These are phyloP conservation scores for Myxozyma geophila DNA, from an alignment of 805 yeast species.

Conservation along the genomic window DNA sequence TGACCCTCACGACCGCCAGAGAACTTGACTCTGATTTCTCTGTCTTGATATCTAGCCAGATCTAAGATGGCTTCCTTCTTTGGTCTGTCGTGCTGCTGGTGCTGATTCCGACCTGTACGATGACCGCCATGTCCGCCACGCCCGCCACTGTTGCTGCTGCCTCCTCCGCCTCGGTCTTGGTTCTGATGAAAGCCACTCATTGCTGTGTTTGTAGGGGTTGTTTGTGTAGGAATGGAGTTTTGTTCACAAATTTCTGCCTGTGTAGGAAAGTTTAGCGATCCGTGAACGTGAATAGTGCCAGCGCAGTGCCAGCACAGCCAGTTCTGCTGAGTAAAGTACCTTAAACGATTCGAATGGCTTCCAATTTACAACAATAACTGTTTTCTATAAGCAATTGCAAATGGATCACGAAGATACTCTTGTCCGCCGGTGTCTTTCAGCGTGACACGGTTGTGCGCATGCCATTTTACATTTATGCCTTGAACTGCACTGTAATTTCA, in stretches of 20 bases:
- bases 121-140: slow-evolving; percentile 27
- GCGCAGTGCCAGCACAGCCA: too few species aligned
- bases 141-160: slow-evolving; percentile 16
- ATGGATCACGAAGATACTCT: too few species aligned
- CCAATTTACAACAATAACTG: too few species aligned
- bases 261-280: neutral
- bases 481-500: too few species aligned
- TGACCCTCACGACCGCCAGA: slow-evolving; percentile 76
- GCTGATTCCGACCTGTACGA: slow-evolving; percentile 27
- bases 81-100: slow-evolving; percentile 63
- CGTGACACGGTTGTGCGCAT: neutral
- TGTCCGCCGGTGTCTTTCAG: neutral
- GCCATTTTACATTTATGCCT: too few species aligned
- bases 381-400: too few species aligned
- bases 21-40: slow-evolving; percentile 73
- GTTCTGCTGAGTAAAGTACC: too few species aligned
- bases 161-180: slow-evolving; percentile 16
- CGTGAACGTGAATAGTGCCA: neutral
- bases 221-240: neutral
- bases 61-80: slow-evolving; percentile 89
- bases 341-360: too few species aligned
- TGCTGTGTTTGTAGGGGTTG: neutral
- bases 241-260: neutral
- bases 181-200: slow-evolving; percentile 14
- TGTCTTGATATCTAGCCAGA: slow-evolving; percentile 74